A percentile compares a stretch with the other conserved stretches of the same genome.
These are phyloP conservation scores for Apodospora peruviana DNA, from an alignment of 495 filamentous ascomycete genomes.

Conservation along the genomic window DNA sequence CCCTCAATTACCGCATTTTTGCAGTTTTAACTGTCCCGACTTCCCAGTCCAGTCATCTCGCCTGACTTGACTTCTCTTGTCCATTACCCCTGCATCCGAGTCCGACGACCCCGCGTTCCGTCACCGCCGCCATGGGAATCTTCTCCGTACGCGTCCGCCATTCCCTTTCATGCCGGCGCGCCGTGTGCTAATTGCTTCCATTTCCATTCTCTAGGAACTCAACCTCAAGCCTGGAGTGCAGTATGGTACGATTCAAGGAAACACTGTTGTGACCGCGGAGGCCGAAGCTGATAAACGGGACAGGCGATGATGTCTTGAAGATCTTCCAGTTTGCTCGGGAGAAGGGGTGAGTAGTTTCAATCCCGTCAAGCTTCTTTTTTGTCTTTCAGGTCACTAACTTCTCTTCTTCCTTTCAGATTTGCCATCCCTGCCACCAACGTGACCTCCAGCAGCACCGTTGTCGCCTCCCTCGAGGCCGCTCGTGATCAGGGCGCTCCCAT, in stretches of 20 bases:
- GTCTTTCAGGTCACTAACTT: no score
- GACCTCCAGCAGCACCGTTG: slow-evolving; percentile 84
- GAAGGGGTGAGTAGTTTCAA: no score
- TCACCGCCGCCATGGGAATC: not conserved
- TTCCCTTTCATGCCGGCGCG: not conserved
- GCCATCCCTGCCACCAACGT: slow-evolving; percentile 86
- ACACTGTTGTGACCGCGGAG: not conserved
- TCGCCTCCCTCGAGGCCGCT: slow-evolving; percentile 87
- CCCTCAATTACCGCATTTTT: not conserved
- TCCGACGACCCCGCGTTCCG: no score
- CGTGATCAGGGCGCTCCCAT: slow-evolving; percentile 82
- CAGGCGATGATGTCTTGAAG: slow-evolving; percentile 17
- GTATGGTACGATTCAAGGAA: not conserved
- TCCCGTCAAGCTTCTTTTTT: no score
- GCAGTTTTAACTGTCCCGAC: no score
- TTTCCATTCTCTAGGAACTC: not conserved
- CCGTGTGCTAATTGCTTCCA: not conserved
- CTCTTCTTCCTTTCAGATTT: no score
- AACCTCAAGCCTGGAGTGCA: not conserved
- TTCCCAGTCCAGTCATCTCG: no score
- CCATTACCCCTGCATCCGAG: no score
- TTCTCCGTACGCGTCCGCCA: not conserved
- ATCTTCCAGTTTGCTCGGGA: slow-evolving; percentile 85
- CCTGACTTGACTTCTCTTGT: no score
- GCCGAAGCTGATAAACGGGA: not conserved